Evolutionary conservation across 257 asterid species (phyloP).

Genomic region (Thymus mandschuricus): DNA sequence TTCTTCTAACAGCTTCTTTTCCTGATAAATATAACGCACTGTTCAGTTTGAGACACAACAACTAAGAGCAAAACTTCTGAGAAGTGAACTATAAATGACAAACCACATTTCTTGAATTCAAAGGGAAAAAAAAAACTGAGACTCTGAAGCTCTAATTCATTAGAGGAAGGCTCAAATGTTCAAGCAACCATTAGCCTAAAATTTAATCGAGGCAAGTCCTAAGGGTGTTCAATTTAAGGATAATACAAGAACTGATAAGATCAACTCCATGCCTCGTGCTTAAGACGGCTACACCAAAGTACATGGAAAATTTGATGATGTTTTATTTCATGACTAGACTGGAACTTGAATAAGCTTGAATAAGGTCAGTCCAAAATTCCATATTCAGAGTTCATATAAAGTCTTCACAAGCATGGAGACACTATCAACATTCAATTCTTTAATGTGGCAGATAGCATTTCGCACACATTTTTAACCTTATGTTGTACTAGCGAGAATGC

Average conservation of each 20-base stretch:
- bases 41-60: slow-evolving; percentile 1
- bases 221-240: neutral
- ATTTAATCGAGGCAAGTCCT: neutral
- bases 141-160: neutral
- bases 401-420: neutral
- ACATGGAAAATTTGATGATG: neutral
- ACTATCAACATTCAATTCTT: neutral
- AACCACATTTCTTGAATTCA: neutral
- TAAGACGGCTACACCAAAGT: neutral
- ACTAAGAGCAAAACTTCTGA: neutral
- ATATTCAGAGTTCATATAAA: neutral
- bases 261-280: neutral
- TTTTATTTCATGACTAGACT: neutral
- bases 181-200: neutral
- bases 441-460: neutral
- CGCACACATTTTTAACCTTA: neutral
- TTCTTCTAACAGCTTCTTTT: slow-evolving; percentile 61
- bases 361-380: neutral
- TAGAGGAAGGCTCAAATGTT: neutral
- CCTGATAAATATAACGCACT: slow-evolving; percentile 41
- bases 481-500: slow-evolving; percentile 2
- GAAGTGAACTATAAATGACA: neutral
- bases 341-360: neutral
- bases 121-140: neutral
- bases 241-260: neutral